Evolutionary conservation across 2,329 filamentous ascomycete species (phyloP), one percentile per base, ranked within the genome.

Genomic region (Talaromyces atroroseus): DNA sequence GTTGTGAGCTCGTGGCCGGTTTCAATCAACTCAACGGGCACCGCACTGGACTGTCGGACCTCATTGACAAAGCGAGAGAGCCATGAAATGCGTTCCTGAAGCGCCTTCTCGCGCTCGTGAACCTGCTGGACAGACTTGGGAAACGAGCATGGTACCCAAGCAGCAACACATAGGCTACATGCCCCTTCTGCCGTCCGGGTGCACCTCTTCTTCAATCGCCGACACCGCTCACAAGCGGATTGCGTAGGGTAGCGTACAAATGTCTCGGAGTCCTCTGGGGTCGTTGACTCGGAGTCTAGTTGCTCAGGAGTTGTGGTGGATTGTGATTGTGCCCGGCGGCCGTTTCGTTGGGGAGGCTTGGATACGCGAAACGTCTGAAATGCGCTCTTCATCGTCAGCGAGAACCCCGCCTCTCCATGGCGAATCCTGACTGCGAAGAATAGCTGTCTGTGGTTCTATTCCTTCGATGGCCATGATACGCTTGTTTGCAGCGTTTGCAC

Each of bases 151-250:
- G 67, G 67, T 45, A 74, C 67, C 18, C 72, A 74, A 10, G 74
- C 71, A 29, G 65, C 68, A 48, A 68, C 67, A 59, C 75, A 77
- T 1, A 75, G 66, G 4, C 69, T 66, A 61, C 76, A 78, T 5
- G 58, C 20, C 11, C 58, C 60, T 8, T 58, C 14, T 66, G 65
- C 23, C 71, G 75, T 75, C 38, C 74, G 68, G 47, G 71, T 76
- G 61, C 76, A 78, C 57, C 73, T 76, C 67, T 78, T 78, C 65
- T 78, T 78, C 63, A 76, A 74, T 59, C 66, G 70, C 47, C 75
- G 73, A 61, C 75, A 78, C 38, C 75, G 69, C 52, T 76, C 72
- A 60, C 76, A 78, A 12, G 74, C 69, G 52, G 65, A 64, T 18
- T 58, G 46, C 5, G 57, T 53, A 5, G 56, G 52, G 32, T 49